These are phyloP conservation scores for Nothophaeocryptopus gaeumannii DNA, from an alignment of 2,329 filamentous ascomycete species.

Conservation along the genomic window DNA sequence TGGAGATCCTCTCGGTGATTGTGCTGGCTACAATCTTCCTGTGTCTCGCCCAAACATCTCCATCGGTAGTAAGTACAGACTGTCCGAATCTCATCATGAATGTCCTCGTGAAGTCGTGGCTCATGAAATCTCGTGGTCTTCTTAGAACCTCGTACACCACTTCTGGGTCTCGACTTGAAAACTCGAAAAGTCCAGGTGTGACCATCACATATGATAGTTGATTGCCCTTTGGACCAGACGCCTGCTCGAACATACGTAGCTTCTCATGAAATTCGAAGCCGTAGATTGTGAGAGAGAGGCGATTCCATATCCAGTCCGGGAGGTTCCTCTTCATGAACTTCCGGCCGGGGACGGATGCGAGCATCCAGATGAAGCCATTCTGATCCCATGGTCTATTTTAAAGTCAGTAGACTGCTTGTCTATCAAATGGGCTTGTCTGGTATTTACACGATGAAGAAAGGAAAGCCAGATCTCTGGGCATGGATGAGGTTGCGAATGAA, in stretches of 20 bases:
- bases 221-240: constrained; percentile 17
- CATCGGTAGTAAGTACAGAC: constrained; percentile 28
- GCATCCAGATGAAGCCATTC: constrained; percentile 29
- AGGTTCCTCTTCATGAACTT: constrained; percentile 22
- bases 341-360: constrained; percentile 22
- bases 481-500: constrained; percentile 25
- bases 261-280: constrained; percentile 30
- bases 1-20: constrained; percentile 36
- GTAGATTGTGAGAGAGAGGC: constrained; percentile 26
- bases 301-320: constrained; percentile 20
- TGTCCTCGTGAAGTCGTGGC: constrained; percentile 18
- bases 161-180: constrained; percentile 28
- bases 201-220: constrained; percentile 24
- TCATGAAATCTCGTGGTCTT: constrained; percentile 26
- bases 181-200: constrained; percentile 23
- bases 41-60: constrained; percentile 32
- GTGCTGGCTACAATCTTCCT: constrained; percentile 33
- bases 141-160: constrained; percentile 23
- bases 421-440: background rate
- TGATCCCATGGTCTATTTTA: constrained; percentile 26
- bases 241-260: constrained; percentile 16
- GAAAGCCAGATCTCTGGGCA: constrained; percentile 26
- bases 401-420: background rate
- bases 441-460: constrained; percentile 23
- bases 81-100: constrained; percentile 28